These are phyloP conservation scores for Hanseniaspora mollemarum DNA, from an alignment of 805 yeast species.

Conservation along the genomic window DNA sequence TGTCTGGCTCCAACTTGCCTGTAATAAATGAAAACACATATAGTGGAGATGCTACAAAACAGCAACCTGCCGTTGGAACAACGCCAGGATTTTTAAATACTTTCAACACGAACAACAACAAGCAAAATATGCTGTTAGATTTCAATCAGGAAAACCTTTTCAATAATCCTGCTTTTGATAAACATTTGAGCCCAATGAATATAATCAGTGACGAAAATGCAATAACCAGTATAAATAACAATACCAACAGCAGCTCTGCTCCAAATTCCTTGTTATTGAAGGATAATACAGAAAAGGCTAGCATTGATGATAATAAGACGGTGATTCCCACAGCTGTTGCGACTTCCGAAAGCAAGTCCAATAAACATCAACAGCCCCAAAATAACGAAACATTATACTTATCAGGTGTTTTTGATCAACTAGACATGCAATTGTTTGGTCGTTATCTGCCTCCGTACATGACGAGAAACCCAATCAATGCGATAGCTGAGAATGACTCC, in stretches of 20 bases:
- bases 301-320: neutral
- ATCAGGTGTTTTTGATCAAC: constrained; percentile 74
- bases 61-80: neutral
- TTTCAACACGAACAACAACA: neutral
- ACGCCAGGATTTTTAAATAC: neutral
- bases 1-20: constrained; percentile 9
- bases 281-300: neutral
- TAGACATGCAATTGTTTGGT: constrained; percentile 79
- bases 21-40: neutral
- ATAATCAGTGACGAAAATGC: constrained; percentile 7
- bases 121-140: neutral
- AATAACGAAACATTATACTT: constrained; percentile 34
- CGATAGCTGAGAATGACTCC: neutral
- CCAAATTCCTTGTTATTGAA: neutral
- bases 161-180: constrained; percentile 13
- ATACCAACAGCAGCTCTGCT: neutral
- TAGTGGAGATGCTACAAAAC: no score
- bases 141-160: constrained; percentile 1
- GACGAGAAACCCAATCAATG: constrained; percentile 27
- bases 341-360: constrained; percentile 16
- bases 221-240: neutral
- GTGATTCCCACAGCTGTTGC: neutral
- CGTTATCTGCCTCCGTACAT: constrained; percentile 74
- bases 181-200: constrained; percentile 8
- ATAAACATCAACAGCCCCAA: neutral